Conservation (phyloP, 805 yeast species). For the Candida maesae region DNA sequence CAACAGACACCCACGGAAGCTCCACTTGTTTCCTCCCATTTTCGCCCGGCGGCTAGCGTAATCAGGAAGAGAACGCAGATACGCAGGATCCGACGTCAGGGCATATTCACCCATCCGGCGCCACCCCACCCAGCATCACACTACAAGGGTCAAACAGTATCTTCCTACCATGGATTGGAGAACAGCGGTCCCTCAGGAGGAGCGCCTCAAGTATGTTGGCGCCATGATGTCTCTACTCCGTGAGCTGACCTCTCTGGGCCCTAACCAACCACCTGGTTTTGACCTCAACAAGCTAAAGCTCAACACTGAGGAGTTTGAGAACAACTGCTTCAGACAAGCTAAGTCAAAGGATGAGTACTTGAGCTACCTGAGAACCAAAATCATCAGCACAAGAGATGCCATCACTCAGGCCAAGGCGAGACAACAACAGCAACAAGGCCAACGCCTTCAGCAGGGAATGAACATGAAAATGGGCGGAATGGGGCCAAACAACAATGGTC, state of each 20-base stretch:
- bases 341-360: constrained; percentile 55
- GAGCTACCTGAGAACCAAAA: constrained; percentile 35
- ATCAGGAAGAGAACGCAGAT: too few relatives aligned
- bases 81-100: too few relatives aligned
- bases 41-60: too few relatives aligned
- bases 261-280: constrained; percentile 12
- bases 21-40: too few relatives aligned
- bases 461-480: constrained; percentile 3
- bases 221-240: constrained; percentile 23
- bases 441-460: constrained; percentile 6
- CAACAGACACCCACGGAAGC: too few relatives aligned
- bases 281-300: constrained; percentile 43
- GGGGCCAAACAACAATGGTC: constrained; percentile 1
- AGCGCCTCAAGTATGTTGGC: constrained; percentile 23
- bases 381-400: constrained; percentile 23
- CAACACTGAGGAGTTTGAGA: constrained; percentile 70
- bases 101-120: too few relatives aligned
- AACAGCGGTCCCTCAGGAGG: constrained; percentile 20
- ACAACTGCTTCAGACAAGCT: constrained; percentile 57
- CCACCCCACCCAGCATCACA: too few relatives aligned
- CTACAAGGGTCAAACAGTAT: too few relatives aligned
- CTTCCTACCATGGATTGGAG: constrained; percentile 28
- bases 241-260: constrained; percentile 21
- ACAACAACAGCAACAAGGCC: constrained; percentile 23
- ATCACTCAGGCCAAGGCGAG: constrained; percentile 27